Percentiles rank a stretch among this genome's conserved stretches.
phyloP scores from a whole-genome alignment of 768 basidiomycete genomes.

The Tricholoma sp. region DNA sequence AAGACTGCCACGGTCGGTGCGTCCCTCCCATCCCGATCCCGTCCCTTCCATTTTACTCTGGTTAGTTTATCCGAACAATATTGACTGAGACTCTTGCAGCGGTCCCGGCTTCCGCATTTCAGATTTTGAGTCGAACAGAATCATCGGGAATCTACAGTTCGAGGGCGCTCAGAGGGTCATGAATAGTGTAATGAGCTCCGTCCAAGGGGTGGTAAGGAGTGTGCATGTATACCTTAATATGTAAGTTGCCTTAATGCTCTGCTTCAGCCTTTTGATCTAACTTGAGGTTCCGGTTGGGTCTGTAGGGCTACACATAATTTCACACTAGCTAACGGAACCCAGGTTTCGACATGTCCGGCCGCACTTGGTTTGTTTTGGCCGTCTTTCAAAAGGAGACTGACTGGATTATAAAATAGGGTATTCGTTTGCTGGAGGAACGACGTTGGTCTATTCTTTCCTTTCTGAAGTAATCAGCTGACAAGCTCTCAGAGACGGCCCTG shows the following conservation, averaged over 20 bases:
- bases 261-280: no score
- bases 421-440: slow-evolving; percentile 77
- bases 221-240: slow-evolving; percentile 72
- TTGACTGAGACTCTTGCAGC: slow-evolving; percentile 25
- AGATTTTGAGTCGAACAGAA: slow-evolving; percentile 69
- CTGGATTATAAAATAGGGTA: slow-evolving; percentile 39
- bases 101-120: slow-evolving; percentile 74
- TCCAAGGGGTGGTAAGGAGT: slow-evolving; percentile 59
- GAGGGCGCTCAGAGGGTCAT: slow-evolving; percentile 63
- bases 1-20: slow-evolving; percentile 70
- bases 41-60: background rate
- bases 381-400: background rate
- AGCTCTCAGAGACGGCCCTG: slow-evolving; percentile 64
- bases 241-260: slow-evolving; percentile 30
- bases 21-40: background rate
- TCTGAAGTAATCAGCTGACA: slow-evolving; percentile 2
- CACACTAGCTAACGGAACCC: slow-evolving; percentile 58
- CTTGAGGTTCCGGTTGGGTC: background rate
- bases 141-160: slow-evolving; percentile 70
- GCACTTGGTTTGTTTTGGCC: slow-evolving; percentile 53
- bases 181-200: slow-evolving; percentile 39
- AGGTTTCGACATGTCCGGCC: slow-evolving; percentile 69
- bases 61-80: background rate
- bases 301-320: slow-evolving; percentile 62
- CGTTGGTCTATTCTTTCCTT: slow-evolving; percentile 37